Percentiles rank a stretch among this genome's conserved stretches.
These are phyloP conservation scores for Saccharomyces uvarum DNA, from an alignment of 1,139 yeast species.

Conservation along the genomic window DNA sequence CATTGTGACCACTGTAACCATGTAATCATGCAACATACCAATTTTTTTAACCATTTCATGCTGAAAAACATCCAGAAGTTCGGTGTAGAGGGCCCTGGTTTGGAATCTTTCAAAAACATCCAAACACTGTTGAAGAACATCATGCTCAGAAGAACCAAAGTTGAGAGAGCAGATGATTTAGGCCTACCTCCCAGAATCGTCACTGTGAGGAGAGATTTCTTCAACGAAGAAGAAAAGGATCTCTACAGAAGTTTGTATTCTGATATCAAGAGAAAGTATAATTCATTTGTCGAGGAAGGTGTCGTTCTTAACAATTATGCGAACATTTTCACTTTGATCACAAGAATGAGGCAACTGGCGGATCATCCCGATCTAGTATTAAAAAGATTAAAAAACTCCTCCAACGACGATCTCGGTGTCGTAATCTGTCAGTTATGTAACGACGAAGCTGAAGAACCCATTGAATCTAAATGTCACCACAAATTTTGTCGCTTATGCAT, in stretches of 20 bases:
- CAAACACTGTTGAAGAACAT: slow-evolving; percentile 65
- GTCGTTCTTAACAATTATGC: slow-evolving; percentile 93
- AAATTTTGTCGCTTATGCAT: slow-evolving; percentile 87
- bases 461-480: slow-evolving; percentile 89
- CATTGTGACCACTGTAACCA: slow-evolving; percentile 85
- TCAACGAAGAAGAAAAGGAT: slow-evolving; percentile 92
- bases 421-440: slow-evolving; percentile 89
- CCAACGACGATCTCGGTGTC: slow-evolving; percentile 43
- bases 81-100: slow-evolving; percentile 77
- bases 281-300: slow-evolving; percentile 84
- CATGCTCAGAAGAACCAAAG: slow-evolving; percentile 89
- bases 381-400: slow-evolving; percentile 46
- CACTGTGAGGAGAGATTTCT: slow-evolving; percentile 74
- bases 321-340: slow-evolving; percentile 87
- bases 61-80: slow-evolving; percentile 81
- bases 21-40: slow-evolving; percentile 88
- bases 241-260: slow-evolving; percentile 79
- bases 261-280: slow-evolving; percentile 76
- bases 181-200: slow-evolving; percentile 94
- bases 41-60: slow-evolving; percentile 91
- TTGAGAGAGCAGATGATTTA: slow-evolving; percentile 92
- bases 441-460: slow-evolving; percentile 96
- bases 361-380: slow-evolving; percentile 95
- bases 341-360: slow-evolving; percentile 95
- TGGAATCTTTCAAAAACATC: slow-evolving; percentile 66